Evolutionary conservation across 176 grass and related monocot genomes (phyloP).

Genomic region (Alopecurus myosuroides): DNA sequence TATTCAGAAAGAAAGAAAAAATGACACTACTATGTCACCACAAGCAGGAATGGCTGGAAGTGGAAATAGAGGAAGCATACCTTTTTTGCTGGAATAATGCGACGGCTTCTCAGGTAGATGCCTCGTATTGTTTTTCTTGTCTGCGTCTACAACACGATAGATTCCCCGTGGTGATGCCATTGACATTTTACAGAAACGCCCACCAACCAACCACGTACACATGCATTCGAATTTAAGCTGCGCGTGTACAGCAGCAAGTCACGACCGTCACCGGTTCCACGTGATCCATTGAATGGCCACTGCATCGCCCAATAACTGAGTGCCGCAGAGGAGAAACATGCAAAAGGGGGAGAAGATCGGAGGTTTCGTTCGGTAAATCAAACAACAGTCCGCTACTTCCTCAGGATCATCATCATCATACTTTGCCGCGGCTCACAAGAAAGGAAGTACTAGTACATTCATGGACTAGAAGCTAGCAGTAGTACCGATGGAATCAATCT

Average conservation of each 20-base stretch:
- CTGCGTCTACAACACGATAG: not conserved
- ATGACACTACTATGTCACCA: not conserved
- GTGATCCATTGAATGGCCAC: constrained; percentile 39
- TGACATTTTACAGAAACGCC: not conserved
- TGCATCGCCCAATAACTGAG: constrained; percentile 8
- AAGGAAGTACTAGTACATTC: not conserved
- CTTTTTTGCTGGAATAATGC: constrained; percentile 2
- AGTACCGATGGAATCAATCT: not conserved
- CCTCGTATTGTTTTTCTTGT: not conserved
- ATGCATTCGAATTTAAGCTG: constrained; percentile 20
- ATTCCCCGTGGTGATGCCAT: not conserved
- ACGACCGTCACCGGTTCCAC: constrained; percentile 24
- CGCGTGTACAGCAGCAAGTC: constrained; percentile 15
- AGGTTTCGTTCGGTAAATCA: not conserved
- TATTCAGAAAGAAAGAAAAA: too few relatives aligned
- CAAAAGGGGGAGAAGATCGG: not conserved
- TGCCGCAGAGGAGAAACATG: constrained; percentile 16
- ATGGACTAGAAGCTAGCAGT: not conserved
- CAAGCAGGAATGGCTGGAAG: not conserved
- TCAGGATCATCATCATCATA: not conserved
- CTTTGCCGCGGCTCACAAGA: not conserved
- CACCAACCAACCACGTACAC: not conserved
- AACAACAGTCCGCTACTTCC: constrained; percentile 11
- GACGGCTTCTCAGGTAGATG: not conserved
- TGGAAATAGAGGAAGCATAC: not conserved